These are phyloP conservation scores for Volvariella volvacea DNA, from an alignment of 1,284 basidiomycete species.

Conservation along the genomic window DNA sequence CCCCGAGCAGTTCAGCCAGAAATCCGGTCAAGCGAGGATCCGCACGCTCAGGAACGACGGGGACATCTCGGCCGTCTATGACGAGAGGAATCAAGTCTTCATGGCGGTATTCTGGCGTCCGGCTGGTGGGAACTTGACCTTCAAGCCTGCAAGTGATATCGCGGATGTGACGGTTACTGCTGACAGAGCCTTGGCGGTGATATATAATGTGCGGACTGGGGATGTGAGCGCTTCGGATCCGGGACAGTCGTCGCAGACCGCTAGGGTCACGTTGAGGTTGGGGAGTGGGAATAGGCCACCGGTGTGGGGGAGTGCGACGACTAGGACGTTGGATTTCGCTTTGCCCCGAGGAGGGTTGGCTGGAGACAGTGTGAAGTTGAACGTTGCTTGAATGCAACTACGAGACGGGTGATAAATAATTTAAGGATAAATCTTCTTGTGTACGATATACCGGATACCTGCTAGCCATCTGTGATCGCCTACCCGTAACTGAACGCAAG, in stretches of 20 bases:
- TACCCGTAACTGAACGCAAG: too few relatives aligned
- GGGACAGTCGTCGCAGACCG: slow-evolving; percentile 17
- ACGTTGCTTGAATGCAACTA: slow-evolving; percentile 1
- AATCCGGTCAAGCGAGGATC: slow-evolving; percentile 17
- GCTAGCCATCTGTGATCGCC: too few relatives aligned
- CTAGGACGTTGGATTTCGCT: slow-evolving; percentile 10
- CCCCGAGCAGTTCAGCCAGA: slow-evolving; percentile 22
- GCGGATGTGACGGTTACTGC: slow-evolving; percentile 14
- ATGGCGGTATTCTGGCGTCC: slow-evolving; percentile 15
- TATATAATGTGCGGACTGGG: slow-evolving; percentile 14
- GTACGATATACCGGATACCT: too few relatives aligned
- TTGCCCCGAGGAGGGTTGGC: slow-evolving; percentile 15
- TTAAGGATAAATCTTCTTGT: too few relatives aligned
- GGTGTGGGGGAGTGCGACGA: slow-evolving; percentile 3
- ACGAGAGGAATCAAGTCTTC: slow-evolving; percentile 11
- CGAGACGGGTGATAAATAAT: too few relatives aligned
- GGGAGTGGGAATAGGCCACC: slow-evolving; percentile 12
- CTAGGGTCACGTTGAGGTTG: slow-evolving; percentile 21
- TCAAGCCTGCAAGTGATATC: slow-evolving; percentile 11
- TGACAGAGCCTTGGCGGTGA: slow-evolving; percentile 13
- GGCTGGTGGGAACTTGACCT: slow-evolving; percentile 14
- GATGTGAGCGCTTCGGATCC: slow-evolving; percentile 16
- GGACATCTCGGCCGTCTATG: slow-evolving; percentile 27
- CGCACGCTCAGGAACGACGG: slow-evolving; percentile 33
- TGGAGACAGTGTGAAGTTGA: slow-evolving; percentile 15